Conservation (phyloP, 208 protist genomes). For the Angomonas deanei region DNA sequence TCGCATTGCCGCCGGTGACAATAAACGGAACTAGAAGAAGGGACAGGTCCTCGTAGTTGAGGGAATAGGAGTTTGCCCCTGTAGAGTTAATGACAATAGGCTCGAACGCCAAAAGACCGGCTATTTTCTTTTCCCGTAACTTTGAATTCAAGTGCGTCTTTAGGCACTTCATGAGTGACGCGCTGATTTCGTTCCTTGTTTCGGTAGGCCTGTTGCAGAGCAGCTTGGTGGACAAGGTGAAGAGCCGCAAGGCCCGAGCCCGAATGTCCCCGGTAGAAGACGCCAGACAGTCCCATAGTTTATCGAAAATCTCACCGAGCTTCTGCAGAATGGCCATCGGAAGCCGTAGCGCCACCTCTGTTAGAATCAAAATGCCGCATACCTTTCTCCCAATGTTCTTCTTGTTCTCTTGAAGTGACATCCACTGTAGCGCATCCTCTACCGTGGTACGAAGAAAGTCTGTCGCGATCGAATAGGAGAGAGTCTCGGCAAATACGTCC, state of each 20-base stretch:
- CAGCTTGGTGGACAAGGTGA: slow-evolving; percentile 64
- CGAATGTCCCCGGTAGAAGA: slow-evolving; percentile 48
- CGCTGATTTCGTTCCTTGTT: slow-evolving; percentile 39
- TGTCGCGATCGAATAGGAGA: slow-evolving; percentile 56
- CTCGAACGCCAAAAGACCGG: slow-evolving; percentile 81
- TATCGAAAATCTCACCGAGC: slow-evolving; percentile 60
- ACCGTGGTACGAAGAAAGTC: slow-evolving; percentile 66
- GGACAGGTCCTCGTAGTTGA: slow-evolving; percentile 70
- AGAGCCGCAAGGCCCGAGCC: slow-evolving; percentile 44
- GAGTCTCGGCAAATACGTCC: slow-evolving; percentile 53
- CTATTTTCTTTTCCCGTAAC: slow-evolving; percentile 42
- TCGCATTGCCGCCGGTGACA: slow-evolving; percentile 24
- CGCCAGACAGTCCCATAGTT: slow-evolving; percentile 56
- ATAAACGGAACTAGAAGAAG: slow-evolving; percentile 73
- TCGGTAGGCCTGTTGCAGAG: slow-evolving; percentile 45
- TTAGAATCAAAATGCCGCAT: slow-evolving; percentile 67
- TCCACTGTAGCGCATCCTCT: slow-evolving; percentile 56
- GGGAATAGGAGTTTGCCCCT: slow-evolving; percentile 16
- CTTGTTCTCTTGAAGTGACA: slow-evolving; percentile 22
- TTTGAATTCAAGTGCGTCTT: slow-evolving; percentile 58
- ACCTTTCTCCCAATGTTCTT: slow-evolving; percentile 34
- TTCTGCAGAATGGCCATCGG: slow-evolving; percentile 66
- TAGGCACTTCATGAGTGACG: slow-evolving; percentile 53
- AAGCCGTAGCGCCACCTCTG: slow-evolving; percentile 51
- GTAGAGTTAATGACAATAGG: slow-evolving; percentile 75